These are phyloP conservation scores for Phytopythium kandeliae DNA, from an alignment of 352 stramenopile genomes.

Conservation along the genomic window DNA sequence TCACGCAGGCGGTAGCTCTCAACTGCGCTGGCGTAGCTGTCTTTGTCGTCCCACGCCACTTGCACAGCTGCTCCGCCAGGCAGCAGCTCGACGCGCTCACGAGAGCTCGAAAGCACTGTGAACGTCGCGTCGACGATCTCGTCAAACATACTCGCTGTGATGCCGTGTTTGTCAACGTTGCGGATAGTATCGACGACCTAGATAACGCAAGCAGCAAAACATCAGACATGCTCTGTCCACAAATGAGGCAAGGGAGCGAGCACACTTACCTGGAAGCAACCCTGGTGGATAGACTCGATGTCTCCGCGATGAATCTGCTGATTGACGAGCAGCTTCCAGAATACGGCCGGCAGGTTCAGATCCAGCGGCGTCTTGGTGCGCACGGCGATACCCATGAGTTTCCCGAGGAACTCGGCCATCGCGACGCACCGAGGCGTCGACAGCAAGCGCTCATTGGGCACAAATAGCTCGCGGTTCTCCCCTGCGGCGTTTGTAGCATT, in stretches of 20 bases:
- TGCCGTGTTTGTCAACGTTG: constrained; percentile 67
- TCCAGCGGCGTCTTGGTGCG: constrained; percentile 92
- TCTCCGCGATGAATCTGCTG: constrained; percentile 75
- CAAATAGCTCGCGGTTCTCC: constrained; percentile 86
- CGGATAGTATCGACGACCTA: constrained; percentile 86
- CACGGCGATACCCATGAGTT: constrained; percentile 92
- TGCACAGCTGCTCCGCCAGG: constrained; percentile 71
- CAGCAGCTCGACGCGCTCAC: constrained; percentile 73
- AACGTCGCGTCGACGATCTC: constrained; percentile 91
- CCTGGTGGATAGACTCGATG: constrained; percentile 77
- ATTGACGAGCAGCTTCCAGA: constrained; percentile 92
- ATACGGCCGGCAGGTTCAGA: constrained; percentile 85
- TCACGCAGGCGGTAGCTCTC: constrained; percentile 77
- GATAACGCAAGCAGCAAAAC: neutral
- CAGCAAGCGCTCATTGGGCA: constrained; percentile 64
- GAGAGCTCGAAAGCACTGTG: constrained; percentile 78
- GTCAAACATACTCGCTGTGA: constrained; percentile 85
- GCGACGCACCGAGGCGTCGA: constrained; percentile 46
- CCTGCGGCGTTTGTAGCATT: constrained; percentile 84
- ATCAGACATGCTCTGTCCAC: neutral
- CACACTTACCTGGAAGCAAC: constrained; percentile 53
- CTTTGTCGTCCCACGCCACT: constrained; percentile 89
- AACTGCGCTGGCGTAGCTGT: constrained; percentile 74
- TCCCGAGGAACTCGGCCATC: constrained; percentile 94
- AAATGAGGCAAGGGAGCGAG: neutral